Conservation (phyloP, 495 filamentous ascomycete species). For the Baudoinia panamericana region DNA sequence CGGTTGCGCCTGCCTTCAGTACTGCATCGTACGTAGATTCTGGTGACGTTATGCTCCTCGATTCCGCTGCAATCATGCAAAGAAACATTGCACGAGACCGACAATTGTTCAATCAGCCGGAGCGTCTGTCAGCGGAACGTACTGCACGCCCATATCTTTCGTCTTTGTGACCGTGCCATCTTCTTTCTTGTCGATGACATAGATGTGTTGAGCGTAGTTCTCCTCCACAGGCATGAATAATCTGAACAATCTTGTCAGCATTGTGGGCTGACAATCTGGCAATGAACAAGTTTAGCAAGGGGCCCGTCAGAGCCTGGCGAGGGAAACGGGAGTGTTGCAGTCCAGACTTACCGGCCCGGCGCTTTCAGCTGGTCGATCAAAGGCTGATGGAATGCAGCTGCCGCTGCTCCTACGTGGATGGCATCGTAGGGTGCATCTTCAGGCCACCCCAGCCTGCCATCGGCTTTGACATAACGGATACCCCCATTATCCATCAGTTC, state of each 20-base stretch:
- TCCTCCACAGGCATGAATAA: conserved; percentile 57
- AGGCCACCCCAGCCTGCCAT: conserved; percentile 63
- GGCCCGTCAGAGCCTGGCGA: not conserved
- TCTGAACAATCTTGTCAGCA: conserved; percentile 17
- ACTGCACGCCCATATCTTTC: conserved; percentile 71
- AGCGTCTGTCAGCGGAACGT: conserved; percentile 80
- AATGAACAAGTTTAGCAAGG: conserved; percentile 56
- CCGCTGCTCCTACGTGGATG: conserved; percentile 91
- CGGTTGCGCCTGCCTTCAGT: too few relatives aligned
- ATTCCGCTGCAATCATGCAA: too few relatives aligned
- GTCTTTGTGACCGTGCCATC: conserved; percentile 61
- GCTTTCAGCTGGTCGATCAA: conserved; percentile 66
- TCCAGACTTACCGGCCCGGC: conserved; percentile 49
- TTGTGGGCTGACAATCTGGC: not conserved
- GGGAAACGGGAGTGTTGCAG: not conserved
- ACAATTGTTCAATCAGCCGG: conserved; percentile 29
- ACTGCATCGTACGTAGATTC: too few relatives aligned
- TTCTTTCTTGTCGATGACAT: conserved; percentile 75
- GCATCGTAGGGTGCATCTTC: conserved; percentile 59
- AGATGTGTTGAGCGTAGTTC: conserved; percentile 58
- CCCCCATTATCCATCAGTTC: conserved; percentile 44
- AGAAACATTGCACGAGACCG: too few relatives aligned
- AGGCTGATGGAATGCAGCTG: conserved; percentile 54
- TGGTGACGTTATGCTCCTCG: too few relatives aligned
- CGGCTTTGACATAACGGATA: conserved; percentile 63